A percentile compares a stretch with the other conserved stretches of the same genome.
phyloP scores from a whole-genome alignment of 257 asterid species.

The Solanum neorickii region DNA sequence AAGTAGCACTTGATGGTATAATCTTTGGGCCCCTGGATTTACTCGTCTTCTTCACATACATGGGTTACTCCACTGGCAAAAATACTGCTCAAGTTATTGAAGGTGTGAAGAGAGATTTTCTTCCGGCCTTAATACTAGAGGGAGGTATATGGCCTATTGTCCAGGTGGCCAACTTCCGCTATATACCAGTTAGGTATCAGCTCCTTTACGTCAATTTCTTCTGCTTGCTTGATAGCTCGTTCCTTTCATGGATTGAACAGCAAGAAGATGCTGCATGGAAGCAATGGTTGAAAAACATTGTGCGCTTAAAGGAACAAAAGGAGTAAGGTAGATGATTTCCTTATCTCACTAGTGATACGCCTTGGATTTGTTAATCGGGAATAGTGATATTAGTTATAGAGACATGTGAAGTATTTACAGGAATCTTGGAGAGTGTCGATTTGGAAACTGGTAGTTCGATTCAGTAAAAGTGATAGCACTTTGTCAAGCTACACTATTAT shows the following conservation, averaged over 20 bases:
- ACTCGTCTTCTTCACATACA: conserved; percentile 65
- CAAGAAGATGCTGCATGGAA: conserved; percentile 87
- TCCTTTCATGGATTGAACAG: conserved; percentile 84
- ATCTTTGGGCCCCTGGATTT: conserved; percentile 76
- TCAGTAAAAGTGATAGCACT: neutral
- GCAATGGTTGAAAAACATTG: conserved; percentile 44
- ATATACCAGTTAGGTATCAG: conserved; percentile 61
- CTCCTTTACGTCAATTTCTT: conserved; percentile 83
- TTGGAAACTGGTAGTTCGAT: neutral
- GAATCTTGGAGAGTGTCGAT: neutral
- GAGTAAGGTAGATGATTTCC: conserved; percentile 27
- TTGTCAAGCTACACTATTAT: neutral
- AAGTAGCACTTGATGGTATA: conserved; percentile 71
- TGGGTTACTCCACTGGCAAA: conserved; percentile 80
- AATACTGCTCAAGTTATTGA: conserved; percentile 55
- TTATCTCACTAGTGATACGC: neutral
- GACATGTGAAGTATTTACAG: neutral
- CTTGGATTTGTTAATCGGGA: neutral
- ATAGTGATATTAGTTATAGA: neutral
- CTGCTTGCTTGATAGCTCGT: conserved; percentile 82
- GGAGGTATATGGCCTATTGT: conserved; percentile 79
- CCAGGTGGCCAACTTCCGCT: conserved; percentile 77
- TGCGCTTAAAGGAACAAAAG: conserved; percentile 33
- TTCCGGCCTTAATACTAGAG: conserved; percentile 67
- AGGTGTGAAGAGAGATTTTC: conserved; percentile 68